A percentile compares a stretch with the other conserved stretches of the same genome.
Evolutionary conservation across 129 eudicot species (phyloP).

Genomic region (Artemisia argyi): DNA sequence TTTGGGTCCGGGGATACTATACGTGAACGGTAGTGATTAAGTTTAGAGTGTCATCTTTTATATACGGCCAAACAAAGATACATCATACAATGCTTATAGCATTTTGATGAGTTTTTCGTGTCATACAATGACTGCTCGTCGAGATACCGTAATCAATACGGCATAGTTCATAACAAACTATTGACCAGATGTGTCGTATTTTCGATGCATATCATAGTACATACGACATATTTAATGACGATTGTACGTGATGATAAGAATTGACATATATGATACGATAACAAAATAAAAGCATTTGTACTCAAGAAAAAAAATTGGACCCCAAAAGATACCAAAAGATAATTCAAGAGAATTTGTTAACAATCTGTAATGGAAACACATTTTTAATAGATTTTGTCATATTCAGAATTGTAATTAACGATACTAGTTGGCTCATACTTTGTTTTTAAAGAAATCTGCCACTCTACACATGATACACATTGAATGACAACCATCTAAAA

Average conservation of each 20-base stretch:
- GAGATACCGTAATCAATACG: neutral
- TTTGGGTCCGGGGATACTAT: no score
- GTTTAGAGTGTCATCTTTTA: no score
- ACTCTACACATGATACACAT: no score
- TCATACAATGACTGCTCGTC: no score
- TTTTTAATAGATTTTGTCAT: neutral
- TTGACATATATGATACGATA: neutral
- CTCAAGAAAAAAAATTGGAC: neutral
- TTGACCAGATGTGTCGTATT: neutral
- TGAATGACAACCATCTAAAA: no score
- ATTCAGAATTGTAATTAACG: neutral
- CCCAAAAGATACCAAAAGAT: neutral
- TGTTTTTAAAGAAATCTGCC: no score
- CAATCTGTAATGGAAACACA: neutral
- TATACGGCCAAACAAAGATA: no score
- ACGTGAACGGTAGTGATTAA: no score
- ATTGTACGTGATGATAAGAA: neutral
- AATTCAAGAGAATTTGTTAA: neutral
- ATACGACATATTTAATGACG: neutral
- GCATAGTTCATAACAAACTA: slow-evolving; percentile 6
- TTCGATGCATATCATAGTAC: neutral
- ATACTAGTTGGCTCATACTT: no score
- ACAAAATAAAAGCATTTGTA: neutral
- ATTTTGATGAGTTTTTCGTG: no score
- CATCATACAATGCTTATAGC: neutral